Evolutionary conservation across 2,329 filamentous ascomycete species (phyloP), one percentile per base, ranked within the genome.

Genomic region (Penicillium vulpinum): DNA sequence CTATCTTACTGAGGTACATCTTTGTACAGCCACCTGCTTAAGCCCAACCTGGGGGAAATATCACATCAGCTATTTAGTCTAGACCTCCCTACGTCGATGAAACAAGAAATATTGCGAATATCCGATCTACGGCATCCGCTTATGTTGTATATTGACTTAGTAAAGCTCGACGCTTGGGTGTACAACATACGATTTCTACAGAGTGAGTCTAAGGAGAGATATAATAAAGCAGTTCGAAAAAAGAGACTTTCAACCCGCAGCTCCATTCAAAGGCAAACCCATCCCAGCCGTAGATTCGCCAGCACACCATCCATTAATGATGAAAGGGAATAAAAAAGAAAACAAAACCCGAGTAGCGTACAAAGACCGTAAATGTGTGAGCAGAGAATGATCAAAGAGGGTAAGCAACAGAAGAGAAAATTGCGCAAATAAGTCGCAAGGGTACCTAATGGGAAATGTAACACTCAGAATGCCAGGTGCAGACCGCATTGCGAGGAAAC

Each of bases 271-370:
- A 55, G 58, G 61, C 39, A 60, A 66, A 67, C 58, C 66, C 65
- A 65, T 59, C 62, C 70, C 63, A 67, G 56, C 67, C 65, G 47
- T 62, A 65, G 54, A 63, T 62, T 71, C 69, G 69, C 69, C 70
- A 60, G 60, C 60, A 64, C 62, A 63, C 44, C 33, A 35, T 61
- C 62, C 63, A 56, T 61, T 67, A 66, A 69, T 47, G 59, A 69
- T 67, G 65, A 62, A 64, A 56, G 55, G 60, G 53, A 62, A 59
- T 47, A 57, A 49, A 49, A 66, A 59, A 33, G 59, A 59, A 62
- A 54, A 33, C 5, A 24, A 66, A 57, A 54, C 33, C 38, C 48
- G 28, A 33, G 40, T 51, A 46, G 40, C 40, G 53, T 45, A 41
- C 48, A 45, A 56, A 44, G 26, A 41, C 29, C 47, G 31, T 40